Evolutionary conservation across 805 yeast species (phyloP), one percentile per base, ranked within the genome.

Genomic region (Blastobotrys robertii): DNA sequence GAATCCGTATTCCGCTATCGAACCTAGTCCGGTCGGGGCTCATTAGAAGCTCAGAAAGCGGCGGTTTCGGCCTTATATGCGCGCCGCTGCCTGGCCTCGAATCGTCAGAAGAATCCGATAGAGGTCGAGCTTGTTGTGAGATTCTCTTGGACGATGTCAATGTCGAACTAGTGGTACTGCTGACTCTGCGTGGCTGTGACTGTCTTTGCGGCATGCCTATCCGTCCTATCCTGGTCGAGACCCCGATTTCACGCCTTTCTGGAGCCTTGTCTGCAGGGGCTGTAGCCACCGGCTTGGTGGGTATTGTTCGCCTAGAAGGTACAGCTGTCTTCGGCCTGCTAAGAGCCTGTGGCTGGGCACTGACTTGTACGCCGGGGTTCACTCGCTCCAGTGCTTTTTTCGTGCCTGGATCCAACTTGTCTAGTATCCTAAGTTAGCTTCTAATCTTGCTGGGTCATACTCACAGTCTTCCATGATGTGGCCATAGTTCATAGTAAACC

Each of bases 381-480:
- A 77, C 65, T 53, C 76, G 68, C 44, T 80, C 87, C 11, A 84
- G 60, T 0, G 84, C 84, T 50, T 72, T 79, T 38, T 69, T 68
- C 1, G 71, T 68, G 44, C 63, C 69, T 0, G 64, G 42, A 41
- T 76, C 82, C 22, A 75, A 50, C 31, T 56, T 64, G 12, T 43
- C 45, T 42, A 65, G 47, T 4, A 64, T 58, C 51, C 29, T 30
- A 33, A 15, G 38, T 36, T 36, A 36, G 38, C n/a, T 22, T 44
- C 50, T 22, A 52, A 33, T n/a, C 50, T 53, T 8, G 44, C 47
- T 10, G 68, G 49, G 8, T 76, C 46, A 11, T 6, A 19, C 39
- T 37, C 25, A 37, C 39, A 48, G 50, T 11, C 70, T 74, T 0
- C 79, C 82, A 10, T 66, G 63, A 0, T 60, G 54, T 0, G 84